phyloP scores from a whole-genome alignment of 306 rosid genomes.

The Glycyrrhiza uralensis region DNA sequence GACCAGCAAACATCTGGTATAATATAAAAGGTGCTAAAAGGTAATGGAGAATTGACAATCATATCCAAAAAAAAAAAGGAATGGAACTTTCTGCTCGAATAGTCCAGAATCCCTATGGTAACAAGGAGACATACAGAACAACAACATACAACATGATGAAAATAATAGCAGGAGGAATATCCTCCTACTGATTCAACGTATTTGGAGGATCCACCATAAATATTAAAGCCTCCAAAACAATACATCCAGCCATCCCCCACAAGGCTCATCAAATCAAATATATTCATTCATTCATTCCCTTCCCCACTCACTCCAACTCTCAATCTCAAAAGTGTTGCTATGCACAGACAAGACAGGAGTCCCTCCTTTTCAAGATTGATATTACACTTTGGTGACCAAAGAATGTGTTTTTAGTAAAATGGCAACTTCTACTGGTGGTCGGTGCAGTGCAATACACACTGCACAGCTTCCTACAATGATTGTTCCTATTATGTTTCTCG shows the following conservation, averaged over 20 bases:
- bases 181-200: conserved; percentile 40
- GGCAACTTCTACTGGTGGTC: conserved; percentile 25
- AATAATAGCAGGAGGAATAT: conserved; percentile 40
- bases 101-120: conserved; percentile 18
- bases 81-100: conserved; percentile 43
- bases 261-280: conserved; percentile 27
- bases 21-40: neutral
- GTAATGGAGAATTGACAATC: neutral
- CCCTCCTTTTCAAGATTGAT: conserved; percentile 30
- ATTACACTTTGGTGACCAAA: conserved; percentile 37
- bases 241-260: conserved; percentile 16
- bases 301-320: conserved; percentile 29
- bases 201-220: conserved; percentile 42
- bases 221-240: conserved; percentile 37
- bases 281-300: conserved; percentile 14
- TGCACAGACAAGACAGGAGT: conserved; percentile 29
- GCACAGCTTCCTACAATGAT: conserved; percentile 34
- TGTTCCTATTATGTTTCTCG: conserved; percentile 11
- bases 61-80: conserved; percentile 35
- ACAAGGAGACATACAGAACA: conserved; percentile 33
- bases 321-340: conserved; percentile 25
- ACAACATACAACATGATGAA: conserved; percentile 46
- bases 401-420: conserved; percentile 35
- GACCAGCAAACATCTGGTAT: neutral
- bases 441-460: conserved; percentile 24